Evolutionary conservation across 495 filamentous ascomycete species (phyloP).

Genomic region (Trichocladium antarcticum): DNA sequence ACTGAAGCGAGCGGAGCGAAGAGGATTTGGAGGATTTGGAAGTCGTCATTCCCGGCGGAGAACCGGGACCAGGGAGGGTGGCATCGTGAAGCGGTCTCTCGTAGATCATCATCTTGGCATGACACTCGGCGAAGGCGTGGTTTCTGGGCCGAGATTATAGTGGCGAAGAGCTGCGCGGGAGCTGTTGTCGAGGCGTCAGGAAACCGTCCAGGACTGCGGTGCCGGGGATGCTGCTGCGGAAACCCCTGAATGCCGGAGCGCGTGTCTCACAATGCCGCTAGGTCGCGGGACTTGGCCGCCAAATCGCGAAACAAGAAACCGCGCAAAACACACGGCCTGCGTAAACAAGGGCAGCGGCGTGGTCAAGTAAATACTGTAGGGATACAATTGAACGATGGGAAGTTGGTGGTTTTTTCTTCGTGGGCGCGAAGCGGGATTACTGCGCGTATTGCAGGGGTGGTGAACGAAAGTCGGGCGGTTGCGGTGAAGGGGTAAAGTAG

Average conservation of each 20-base stretch:
- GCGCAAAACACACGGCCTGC: too few species aligned
- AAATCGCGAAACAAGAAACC: neutral
- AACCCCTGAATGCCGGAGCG: conserved; percentile 18
- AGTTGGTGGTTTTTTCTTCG: neutral
- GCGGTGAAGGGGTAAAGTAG: neutral
- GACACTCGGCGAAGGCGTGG: neutral
- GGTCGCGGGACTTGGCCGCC: conserved; percentile 1
- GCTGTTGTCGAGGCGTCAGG: conserved; percentile 13
- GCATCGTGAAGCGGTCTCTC: conserved; percentile 34
- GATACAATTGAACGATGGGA: neutral
- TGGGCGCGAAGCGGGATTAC: neutral
- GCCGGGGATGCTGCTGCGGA: conserved; percentile 6
- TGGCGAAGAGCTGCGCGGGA: neutral
- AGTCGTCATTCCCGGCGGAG: conserved; percentile 70
- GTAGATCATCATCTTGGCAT: conserved; percentile 48
- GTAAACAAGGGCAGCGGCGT: neutral
- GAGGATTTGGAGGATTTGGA: conserved; percentile 87
- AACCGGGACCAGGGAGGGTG: conserved; percentile 50
- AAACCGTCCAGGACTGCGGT: conserved; percentile 17
- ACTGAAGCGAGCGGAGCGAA: conserved; percentile 68
- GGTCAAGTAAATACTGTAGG: neutral
- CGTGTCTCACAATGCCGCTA: conserved; percentile 21
- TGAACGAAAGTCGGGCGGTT: conserved; percentile 1
- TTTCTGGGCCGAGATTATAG: conserved; percentile 3
- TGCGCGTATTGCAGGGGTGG: conserved; percentile 1